Evolutionary conservation across 148 eudicot genomes (phyloP).

Genomic region (Amaranthus cruentus): DNA sequence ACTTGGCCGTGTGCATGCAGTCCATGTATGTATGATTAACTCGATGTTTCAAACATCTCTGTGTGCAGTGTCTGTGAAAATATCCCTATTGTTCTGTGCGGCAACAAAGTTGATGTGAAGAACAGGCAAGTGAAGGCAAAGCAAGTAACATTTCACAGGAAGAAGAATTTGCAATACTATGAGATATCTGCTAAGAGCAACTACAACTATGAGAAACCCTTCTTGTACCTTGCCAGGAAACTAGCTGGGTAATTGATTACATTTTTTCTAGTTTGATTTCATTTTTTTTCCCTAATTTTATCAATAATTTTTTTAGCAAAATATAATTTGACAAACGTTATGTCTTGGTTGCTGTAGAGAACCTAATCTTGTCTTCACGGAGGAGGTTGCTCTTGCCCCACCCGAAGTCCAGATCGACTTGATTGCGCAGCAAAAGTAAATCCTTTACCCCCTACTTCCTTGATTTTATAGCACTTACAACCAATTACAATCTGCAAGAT

Average conservation of each 20-base stretch:
- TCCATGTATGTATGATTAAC: background rate
- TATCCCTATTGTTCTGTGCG: constrained; percentile 38
- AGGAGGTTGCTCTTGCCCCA: constrained; percentile 6
- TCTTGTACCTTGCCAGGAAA: constrained; percentile 40
- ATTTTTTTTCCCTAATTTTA: background rate
- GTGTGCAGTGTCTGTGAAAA: constrained; percentile 30
- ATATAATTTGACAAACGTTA: background rate
- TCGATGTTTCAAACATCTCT: background rate
- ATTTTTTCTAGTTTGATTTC: too few relatives aligned
- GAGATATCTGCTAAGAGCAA: constrained; percentile 44
- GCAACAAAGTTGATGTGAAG: constrained; percentile 37
- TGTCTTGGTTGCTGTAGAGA: constrained; percentile 3
- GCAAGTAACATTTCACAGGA: constrained; percentile 38
- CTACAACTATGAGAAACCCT: constrained; percentile 41
- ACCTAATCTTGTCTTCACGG: background rate
- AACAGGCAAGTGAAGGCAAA: constrained; percentile 39
- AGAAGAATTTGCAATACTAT: constrained; percentile 38
- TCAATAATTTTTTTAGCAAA: background rate
- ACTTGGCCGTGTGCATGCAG: background rate
- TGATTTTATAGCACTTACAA: too few relatives aligned
- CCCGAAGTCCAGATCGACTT: constrained; percentile 19
- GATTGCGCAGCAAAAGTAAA: constrained; percentile 13
- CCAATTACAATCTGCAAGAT: too few relatives aligned
- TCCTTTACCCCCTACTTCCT: background rate
- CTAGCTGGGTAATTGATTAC: constrained; percentile 29